phyloP scores from a whole-genome alignment of 192 early-diverging fungal genomes.

The Backusella mclennaniae region DNA sequence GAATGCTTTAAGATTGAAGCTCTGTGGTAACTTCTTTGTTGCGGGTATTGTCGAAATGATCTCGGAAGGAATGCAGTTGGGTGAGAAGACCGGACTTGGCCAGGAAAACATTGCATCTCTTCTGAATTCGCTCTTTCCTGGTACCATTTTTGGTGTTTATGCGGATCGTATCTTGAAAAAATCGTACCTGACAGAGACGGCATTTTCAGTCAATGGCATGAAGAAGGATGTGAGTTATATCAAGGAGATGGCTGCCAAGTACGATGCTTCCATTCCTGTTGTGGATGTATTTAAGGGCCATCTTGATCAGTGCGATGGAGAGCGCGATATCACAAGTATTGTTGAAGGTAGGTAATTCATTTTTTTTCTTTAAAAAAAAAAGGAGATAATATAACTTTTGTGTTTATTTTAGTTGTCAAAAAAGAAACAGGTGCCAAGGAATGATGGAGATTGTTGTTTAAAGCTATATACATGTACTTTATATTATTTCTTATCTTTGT shows the following conservation, averaged over 20 bases:
- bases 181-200: slow-evolving; percentile 29
- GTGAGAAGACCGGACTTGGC: slow-evolving; percentile 47
- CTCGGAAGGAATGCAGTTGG: slow-evolving; percentile 60
- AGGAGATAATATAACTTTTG: neutral
- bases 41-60: slow-evolving; percentile 53
- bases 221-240: slow-evolving; percentile 50
- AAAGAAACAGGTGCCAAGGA: neutral
- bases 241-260: slow-evolving; percentile 32
- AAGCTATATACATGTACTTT: too few relatives aligned
- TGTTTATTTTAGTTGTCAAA: neutral
- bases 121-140: slow-evolving; percentile 48
- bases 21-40: slow-evolving; percentile 70
- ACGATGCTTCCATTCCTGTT: slow-evolving; percentile 32
- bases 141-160: slow-evolving; percentile 44
- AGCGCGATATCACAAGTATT: slow-evolving; percentile 27
- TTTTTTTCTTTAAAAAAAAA: neutral
- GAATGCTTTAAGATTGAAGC: slow-evolving; percentile 52
- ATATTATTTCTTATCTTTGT: too few relatives aligned
- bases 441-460: neutral
- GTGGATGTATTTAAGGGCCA: slow-evolving; percentile 25
- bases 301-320: slow-evolving; percentile 3
- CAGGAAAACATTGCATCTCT: slow-evolving; percentile 53
- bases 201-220: slow-evolving; percentile 40
- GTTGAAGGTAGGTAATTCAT: slow-evolving; percentile 15
- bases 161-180: slow-evolving; percentile 41